Conservation (phyloP, 306 rosid genomes). For the Vigna mungo region DNA sequence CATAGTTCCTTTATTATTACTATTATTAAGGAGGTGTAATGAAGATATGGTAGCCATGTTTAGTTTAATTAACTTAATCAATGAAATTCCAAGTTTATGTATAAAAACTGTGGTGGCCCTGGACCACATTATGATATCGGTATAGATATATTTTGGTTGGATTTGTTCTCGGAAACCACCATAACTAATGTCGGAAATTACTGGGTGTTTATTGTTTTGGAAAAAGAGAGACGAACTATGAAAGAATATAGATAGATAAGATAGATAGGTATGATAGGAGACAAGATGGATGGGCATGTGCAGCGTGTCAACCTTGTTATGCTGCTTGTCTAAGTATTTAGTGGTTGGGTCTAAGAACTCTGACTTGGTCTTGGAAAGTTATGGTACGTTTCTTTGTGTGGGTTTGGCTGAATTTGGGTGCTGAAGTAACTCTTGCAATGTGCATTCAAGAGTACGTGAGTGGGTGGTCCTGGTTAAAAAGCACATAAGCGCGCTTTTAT, state of each 20-base stretch:
- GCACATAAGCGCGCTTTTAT: conserved; percentile 24
- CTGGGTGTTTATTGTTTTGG: neutral
- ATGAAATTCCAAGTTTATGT: conserved; percentile 33
- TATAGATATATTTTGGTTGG: neutral
- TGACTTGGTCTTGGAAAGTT: conserved; percentile 20
- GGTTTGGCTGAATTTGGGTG: conserved; percentile 6
- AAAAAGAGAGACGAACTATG: neutral
- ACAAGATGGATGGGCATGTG: neutral
- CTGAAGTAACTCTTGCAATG: neutral
- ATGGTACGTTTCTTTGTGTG: neutral
- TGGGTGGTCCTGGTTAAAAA: conserved; percentile 22
- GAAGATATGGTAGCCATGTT: conserved; percentile 36
- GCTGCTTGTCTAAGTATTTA: neutral
- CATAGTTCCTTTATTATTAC: conserved; percentile 40
- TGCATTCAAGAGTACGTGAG: conserved; percentile 9
- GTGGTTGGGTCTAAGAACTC: conserved; percentile 4
- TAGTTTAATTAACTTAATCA: conserved; percentile 36
- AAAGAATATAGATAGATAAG: neutral
- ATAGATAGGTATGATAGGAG: neutral
- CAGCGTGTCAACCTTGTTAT: conserved; percentile 25
- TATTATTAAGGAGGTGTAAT: conserved; percentile 26
- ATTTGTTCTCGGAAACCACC: neutral
- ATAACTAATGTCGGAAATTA: conserved; percentile 4
- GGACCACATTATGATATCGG: conserved; percentile 1
- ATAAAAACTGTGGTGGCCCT: conserved; percentile 34